Percentiles rank a stretch among this genome's conserved stretches.
Conservation (phyloP, 2,329 filamentous ascomycete species). For the Talaromyces funiculosus region DNA sequence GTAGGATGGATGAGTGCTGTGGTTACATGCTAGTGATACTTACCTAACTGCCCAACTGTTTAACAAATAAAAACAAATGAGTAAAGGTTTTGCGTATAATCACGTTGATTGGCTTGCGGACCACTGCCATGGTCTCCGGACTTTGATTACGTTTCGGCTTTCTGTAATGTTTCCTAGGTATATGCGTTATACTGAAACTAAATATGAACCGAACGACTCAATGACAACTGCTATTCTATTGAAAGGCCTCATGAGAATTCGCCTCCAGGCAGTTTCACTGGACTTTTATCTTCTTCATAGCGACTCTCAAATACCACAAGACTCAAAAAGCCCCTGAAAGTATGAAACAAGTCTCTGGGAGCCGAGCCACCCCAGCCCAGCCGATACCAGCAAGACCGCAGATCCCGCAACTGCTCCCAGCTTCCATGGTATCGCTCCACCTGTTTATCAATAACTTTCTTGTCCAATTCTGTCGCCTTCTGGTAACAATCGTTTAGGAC, state of each 20-base stretch:
- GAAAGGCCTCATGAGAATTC: neutral
- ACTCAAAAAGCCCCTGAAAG: conserved; percentile 8
- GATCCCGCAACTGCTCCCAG: conserved; percentile 1
- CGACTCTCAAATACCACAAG: conserved; percentile 4
- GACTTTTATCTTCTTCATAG: conserved; percentile 10
- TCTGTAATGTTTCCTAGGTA: no score
- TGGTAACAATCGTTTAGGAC: neutral
- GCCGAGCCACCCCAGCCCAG: neutral
- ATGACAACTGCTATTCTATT: no score
- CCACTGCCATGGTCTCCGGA: no score
- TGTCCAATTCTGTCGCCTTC: conserved; percentile 2
- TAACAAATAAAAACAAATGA: no score
- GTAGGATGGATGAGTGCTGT: no score
- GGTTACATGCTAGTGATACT: no score
- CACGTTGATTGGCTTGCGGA: no score
- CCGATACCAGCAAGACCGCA: conserved; percentile 9
- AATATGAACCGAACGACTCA: no score
- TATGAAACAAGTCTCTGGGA: neutral
- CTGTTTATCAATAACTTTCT: neutral
- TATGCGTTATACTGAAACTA: no score
- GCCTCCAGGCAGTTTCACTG: neutral
- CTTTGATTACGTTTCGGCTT: no score
- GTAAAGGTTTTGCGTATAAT: no score
- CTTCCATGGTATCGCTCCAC: conserved; percentile 5
- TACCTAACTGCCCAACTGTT: no score